These are phyloP conservation scores for Tetrapyrgos nigripes DNA, from an alignment of 1,284 basidiomycete species.

Conservation along the genomic window DNA sequence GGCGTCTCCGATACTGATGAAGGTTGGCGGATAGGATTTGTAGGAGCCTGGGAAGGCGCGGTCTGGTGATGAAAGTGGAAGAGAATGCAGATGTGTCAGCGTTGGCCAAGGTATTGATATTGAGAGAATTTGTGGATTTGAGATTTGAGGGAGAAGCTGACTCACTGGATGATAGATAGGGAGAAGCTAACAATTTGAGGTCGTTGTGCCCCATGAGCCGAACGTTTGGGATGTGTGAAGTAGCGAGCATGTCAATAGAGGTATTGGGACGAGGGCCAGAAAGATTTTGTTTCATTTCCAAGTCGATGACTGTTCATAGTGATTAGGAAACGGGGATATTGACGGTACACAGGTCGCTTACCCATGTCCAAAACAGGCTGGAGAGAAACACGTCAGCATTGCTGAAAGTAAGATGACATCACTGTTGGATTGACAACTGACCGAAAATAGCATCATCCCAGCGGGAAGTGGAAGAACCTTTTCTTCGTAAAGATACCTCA, in stretches of 20 bases:
- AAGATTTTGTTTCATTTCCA: conserved; percentile 17
- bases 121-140: too few relatives aligned
- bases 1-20: conserved; percentile 24
- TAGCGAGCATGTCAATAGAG: conserved; percentile 22
- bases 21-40: conserved; percentile 22
- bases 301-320: conserved; percentile 21
- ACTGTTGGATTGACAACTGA: conserved; percentile 5
- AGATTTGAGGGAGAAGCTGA: background rate
- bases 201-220: conserved; percentile 24
- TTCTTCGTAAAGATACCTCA: conserved; percentile 25
- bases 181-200: conserved; percentile 12
- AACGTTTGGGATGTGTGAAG: conserved; percentile 23
- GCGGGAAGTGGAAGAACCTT: conserved; percentile 25
- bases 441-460: conserved; percentile 27
- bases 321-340: background rate
- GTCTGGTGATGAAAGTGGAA: conserved; percentile 8
- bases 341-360: background rate
- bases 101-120: background rate
- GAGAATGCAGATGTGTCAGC: background rate
- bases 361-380: conserved; percentile 26
- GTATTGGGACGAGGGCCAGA: conserved; percentile 19
- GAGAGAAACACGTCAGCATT: background rate
- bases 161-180: conserved; percentile 22
- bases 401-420: background rate
- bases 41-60: conserved; percentile 21